Conservation (phyloP, 345 rosid genomes). For the Sapria himalayana region DNA sequence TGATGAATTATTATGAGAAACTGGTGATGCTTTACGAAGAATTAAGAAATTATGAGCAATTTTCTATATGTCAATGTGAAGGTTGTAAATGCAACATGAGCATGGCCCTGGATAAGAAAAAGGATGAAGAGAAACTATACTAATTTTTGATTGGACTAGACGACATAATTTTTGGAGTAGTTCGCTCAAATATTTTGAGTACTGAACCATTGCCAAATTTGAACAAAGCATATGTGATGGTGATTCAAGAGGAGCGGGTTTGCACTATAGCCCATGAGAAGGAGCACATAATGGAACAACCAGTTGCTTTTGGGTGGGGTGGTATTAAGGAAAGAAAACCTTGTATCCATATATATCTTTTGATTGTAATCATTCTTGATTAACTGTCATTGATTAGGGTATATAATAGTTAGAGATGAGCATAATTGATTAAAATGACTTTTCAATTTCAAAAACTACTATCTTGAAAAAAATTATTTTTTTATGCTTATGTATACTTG, state of each 20-base stretch:
- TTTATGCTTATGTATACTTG: too few species aligned
- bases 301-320: not conserved
- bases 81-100: not conserved
- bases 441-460: too few species aligned
- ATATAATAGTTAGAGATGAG: too few species aligned
- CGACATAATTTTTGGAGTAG: too few species aligned
- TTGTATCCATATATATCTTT: too few species aligned
- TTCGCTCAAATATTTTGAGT: conserved; percentile 1
- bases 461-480: too few species aligned
- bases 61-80: too few species aligned
- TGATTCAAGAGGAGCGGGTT: not conserved
- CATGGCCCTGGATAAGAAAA: not conserved
- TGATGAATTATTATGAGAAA: not conserved
- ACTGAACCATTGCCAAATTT: not conserved
- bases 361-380: too few species aligned
- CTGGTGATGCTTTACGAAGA: not conserved
- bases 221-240: not conserved
- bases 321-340: too few species aligned
- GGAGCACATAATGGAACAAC: not conserved
- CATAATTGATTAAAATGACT: too few species aligned
- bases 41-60: not conserved
- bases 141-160: conserved; percentile 3
- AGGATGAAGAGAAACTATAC: conserved; percentile 2
- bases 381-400: too few species aligned
- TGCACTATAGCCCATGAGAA: not conserved